A percentile compares a stretch with the other conserved stretches of the same genome.
phyloP scores from a whole-genome alignment of 768 basidiomycete species.

The Termitomyces sp. region DNA sequence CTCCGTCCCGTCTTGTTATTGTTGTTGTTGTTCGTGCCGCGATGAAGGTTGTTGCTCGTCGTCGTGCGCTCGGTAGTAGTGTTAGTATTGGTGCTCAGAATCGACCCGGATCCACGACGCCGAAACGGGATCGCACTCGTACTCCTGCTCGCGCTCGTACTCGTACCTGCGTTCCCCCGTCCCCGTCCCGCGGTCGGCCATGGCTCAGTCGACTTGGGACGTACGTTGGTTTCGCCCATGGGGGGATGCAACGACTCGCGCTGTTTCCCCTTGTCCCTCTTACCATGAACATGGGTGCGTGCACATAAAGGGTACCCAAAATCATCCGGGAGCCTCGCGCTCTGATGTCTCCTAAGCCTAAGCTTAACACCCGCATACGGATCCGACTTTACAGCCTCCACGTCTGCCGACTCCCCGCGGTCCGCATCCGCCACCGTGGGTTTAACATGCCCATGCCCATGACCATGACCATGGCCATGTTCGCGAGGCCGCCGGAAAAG shows the following conservation, averaged over 20 bases:
- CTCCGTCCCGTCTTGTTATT: background rate
- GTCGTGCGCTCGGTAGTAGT: background rate
- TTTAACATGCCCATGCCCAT: too few relatives aligned
- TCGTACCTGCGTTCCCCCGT: background rate
- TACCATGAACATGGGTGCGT: background rate
- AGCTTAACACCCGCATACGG: constrained; percentile 10
- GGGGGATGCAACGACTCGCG: constrained; percentile 2
- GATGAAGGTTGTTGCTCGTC: background rate
- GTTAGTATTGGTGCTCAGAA: too few relatives aligned
- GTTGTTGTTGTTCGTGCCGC: background rate
- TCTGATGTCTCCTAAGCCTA: constrained; percentile 13
- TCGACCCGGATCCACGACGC: constrained; percentile 4
- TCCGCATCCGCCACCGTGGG: background rate
- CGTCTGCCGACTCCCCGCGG: background rate
- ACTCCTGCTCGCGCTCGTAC: background rate
- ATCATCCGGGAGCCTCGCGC: constrained; percentile 1
- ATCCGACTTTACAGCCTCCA: constrained; percentile 15
- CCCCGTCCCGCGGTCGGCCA: constrained; percentile 12
- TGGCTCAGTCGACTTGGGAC: constrained; percentile 27
- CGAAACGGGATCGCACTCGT: constrained; percentile 14
- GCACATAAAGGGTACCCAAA: background rate
- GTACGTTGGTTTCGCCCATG: constrained; percentile 8
- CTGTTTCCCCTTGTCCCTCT: constrained; percentile 23
- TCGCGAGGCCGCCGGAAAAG: constrained; percentile 40
- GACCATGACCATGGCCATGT: background rate